Evolutionary conservation across 2,329 filamentous ascomycete species (phyloP).

Genomic region (Cordyceps cateniannulata): DNA sequence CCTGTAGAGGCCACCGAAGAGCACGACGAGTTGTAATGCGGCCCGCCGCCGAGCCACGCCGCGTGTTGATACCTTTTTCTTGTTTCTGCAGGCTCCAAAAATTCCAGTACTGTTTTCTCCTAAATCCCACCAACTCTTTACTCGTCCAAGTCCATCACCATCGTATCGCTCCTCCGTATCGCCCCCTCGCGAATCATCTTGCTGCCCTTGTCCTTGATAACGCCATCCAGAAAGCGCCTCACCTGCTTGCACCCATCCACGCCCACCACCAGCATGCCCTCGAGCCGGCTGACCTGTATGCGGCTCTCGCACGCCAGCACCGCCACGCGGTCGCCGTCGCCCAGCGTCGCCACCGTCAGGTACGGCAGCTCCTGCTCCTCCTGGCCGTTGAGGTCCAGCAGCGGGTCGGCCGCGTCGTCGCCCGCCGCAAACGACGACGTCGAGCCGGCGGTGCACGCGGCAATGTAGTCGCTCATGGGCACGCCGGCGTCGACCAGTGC

Average conservation of each 20-base stretch:
- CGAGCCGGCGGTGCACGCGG: conserved; percentile 80
- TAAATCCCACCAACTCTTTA: background rate
- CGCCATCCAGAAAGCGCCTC: conserved; percentile 69
- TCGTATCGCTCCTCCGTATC: conserved; percentile 40
- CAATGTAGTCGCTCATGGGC: conserved; percentile 88
- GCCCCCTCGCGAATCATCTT: conserved; percentile 54
- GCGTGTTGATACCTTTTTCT: background rate
- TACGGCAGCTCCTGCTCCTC: conserved; percentile 87
- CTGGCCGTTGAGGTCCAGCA: conserved; percentile 71
- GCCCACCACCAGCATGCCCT: conserved; percentile 88
- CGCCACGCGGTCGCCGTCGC: conserved; percentile 66
- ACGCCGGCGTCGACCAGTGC: conserved; percentile 92
- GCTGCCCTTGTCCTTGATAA: conserved; percentile 66
- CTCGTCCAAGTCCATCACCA: conserved; percentile 43
- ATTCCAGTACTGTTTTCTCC: conserved; percentile 6
- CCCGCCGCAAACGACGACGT: conserved; percentile 59
- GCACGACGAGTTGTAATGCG: conserved; percentile 45
- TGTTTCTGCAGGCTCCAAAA: conserved; percentile 3
- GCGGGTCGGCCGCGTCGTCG: conserved; percentile 65
- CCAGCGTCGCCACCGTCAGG: conserved; percentile 76
- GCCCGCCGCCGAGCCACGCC: background rate
- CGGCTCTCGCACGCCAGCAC: conserved; percentile 82
- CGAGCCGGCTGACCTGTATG: conserved; percentile 73
- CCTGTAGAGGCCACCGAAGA: conserved; percentile 10
- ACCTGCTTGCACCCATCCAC: conserved; percentile 89